Evolutionary conservation across 768 basidiomycete species (phyloP), one percentile per base, ranked within the genome.

Genomic region (Melanogaster broomeanus): DNA sequence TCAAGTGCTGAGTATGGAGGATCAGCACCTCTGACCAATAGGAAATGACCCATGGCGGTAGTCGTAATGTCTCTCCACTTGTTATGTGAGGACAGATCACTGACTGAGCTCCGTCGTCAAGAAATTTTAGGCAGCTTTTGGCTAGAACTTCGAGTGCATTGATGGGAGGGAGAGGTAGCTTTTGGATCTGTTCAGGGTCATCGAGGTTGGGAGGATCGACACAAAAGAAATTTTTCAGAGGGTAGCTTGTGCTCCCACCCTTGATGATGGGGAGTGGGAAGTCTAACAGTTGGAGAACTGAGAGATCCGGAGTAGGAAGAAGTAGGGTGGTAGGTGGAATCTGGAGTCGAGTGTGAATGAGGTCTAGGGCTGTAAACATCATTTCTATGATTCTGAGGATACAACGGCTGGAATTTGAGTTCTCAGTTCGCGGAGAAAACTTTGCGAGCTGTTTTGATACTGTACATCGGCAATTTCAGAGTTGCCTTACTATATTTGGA

Each of bases 261-360:
- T 34, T 6, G 34, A 42, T 42, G 40, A 19, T 42, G 19, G 40
- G 40, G 4, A 42, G 40, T 27, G 40, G 4, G n/a, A 42, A 42
- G 21, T 42, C 21, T 21, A 42, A 22, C 6, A 6, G 25, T 13
- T 42, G 21, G 11, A 42, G 40, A 21, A 42, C n/a, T 4, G 9
- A 48, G 35, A 48, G 22, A 16, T 25, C n/a, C 24, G n/a, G 18
- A 18, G 44, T 24, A 52, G 67, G 34, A 34, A 34, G 27, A 28
- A 28, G 27, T 28, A n/a, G n/a, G n/a, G n/a, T n/a, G n/a, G n/a
- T n/a, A n/a, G n/a, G n/a, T n/a, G n/a, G n/a, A n/a, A n/a, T n/a
- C n/a, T n/a, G n/a, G n/a, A n/a, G n/a, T n/a, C n/a, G n/a, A n/a
- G n/a, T n/a, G n/a, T n/a, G n/a, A n/a, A n/a, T n/a, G n/a, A n/a